Conservation (phyloP, 176 grass and related monocot species). For the Stipa capillata region DNA sequence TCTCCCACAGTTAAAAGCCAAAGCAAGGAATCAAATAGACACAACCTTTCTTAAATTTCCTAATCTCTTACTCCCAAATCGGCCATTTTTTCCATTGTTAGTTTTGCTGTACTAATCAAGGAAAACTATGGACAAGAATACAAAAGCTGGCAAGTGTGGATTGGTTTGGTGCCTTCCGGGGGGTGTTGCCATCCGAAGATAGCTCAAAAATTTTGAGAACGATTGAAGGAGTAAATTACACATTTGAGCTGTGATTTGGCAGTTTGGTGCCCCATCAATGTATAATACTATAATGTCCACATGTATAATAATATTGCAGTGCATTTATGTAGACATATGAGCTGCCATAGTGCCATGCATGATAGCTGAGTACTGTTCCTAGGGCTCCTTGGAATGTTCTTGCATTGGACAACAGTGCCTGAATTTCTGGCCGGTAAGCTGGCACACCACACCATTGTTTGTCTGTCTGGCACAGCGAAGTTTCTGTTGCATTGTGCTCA, state of each 20-base stretch:
- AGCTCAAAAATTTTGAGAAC: not conserved
- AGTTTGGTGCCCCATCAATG: slow-evolving; percentile 16
- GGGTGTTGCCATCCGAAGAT: slow-evolving; percentile 19
- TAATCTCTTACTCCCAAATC: not conserved
- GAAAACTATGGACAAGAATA: not conserved
- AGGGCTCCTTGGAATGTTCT: slow-evolving; percentile 1
- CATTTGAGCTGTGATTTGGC: slow-evolving; percentile 15
- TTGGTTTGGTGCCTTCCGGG: slow-evolving; percentile 30
- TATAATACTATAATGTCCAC: not conserved
- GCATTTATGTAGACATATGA: slow-evolving; percentile 25
- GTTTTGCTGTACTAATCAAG: slow-evolving; percentile 25
- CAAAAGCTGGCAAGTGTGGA: slow-evolving; percentile 20
- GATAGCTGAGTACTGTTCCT: not conserved
- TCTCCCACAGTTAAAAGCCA: not conserved
- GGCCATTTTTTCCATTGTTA: not conserved
- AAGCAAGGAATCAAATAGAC: slow-evolving; percentile 3
- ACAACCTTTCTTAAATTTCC: slow-evolving; percentile 1
- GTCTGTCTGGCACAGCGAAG: not conserved
- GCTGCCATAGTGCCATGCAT: too few relatives aligned
- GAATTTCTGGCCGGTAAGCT: slow-evolving; percentile 16
- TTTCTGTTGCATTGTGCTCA: not conserved
- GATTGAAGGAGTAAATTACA: not conserved
- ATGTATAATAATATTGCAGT: not conserved
- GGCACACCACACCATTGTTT: not conserved
- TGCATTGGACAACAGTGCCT: not conserved